Percentiles rank a stretch among this genome's conserved stretches.
Evolutionary conservation across 306 rosid genomes (phyloP).

Genomic region (Dalbergia cultrata): DNA sequence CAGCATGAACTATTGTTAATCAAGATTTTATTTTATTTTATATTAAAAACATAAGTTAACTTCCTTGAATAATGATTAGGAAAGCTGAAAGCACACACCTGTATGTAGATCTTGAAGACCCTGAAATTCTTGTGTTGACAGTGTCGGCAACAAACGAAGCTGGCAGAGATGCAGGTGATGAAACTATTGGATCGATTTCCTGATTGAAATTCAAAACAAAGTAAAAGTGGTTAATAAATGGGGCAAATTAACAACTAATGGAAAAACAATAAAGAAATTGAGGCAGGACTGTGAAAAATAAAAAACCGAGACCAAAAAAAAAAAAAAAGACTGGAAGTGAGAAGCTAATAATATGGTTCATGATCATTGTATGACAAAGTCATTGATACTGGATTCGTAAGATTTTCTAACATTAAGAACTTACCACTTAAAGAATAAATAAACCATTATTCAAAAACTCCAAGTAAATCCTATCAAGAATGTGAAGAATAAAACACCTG

Average conservation of each 20-base stretch:
- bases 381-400: conserved; percentile 25
- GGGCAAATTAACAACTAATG: conserved; percentile 30
- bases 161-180: conserved; percentile 46
- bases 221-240: conserved; percentile 1
- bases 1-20: conserved; percentile 50
- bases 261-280: conserved; percentile 8
- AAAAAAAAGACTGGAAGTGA: conserved; percentile 1
- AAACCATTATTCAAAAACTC: conserved; percentile 12
- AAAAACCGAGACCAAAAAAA: background rate
- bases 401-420: conserved; percentile 31
- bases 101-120: conserved; percentile 62
- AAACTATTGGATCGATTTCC: conserved; percentile 59
- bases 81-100: conserved; percentile 52
- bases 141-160: conserved; percentile 46
- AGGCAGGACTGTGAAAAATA: conserved; percentile 9
- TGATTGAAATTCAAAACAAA: conserved; percentile 48
- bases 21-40: conserved; percentile 19
- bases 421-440: background rate
- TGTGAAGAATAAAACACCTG: conserved; percentile 59
- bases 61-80: conserved; percentile 29
- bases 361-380: conserved; percentile 9
- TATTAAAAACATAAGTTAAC: conserved; percentile 22
- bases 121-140: conserved; percentile 53
- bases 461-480: conserved; percentile 45
- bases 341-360: conserved; percentile 29